These are phyloP conservation scores for Endocarpon pusillum DNA, from an alignment of 495 filamentous ascomycete genomes.

Conservation along the genomic window DNA sequence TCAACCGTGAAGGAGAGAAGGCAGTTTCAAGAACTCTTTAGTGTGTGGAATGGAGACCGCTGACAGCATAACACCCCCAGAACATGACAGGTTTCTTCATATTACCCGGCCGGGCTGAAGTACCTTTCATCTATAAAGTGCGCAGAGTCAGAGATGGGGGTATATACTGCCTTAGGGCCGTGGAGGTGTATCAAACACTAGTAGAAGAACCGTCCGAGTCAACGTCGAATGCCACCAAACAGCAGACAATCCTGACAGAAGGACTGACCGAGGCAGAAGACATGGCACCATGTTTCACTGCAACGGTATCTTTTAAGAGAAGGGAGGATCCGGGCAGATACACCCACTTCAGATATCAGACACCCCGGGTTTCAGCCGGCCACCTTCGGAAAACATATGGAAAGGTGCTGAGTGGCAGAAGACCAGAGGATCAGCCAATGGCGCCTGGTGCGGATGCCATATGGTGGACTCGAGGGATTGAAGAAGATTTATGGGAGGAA, in stretches of 20 bases:
- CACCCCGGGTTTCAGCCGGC: slow-evolving; percentile 1
- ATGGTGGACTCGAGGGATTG: slow-evolving; percentile 22
- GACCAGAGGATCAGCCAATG: slow-evolving; percentile 20
- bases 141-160: slow-evolving; percentile 35
- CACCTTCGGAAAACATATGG: slow-evolving; percentile 22
- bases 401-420: slow-evolving; percentile 21
- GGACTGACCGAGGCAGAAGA: slow-evolving; percentile 11
- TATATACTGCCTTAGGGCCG: slow-evolving; percentile 38
- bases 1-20: no score
- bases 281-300: slow-evolving; percentile 39
- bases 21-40: background rate
- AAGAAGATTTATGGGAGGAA: slow-evolving; percentile 14
- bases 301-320: slow-evolving; percentile 45
- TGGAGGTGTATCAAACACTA: slow-evolving; percentile 36
- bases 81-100: slow-evolving; percentile 54
- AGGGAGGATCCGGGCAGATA: slow-evolving; percentile 15
- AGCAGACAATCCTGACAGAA: slow-evolving; percentile 3
- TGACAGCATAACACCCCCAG: slow-evolving; percentile 16
- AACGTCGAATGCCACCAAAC: slow-evolving; percentile 16
- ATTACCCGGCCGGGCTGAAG: slow-evolving; percentile 28
- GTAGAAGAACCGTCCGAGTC: slow-evolving; percentile 18
- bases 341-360: slow-evolving; percentile 22
- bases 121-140: slow-evolving; percentile 44
- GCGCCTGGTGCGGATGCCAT: slow-evolving; percentile 29
- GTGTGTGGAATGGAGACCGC: slow-evolving; percentile 2